Evolutionary conservation across 345 rosid genomes (phyloP).

Genomic region (Cardamine occulta): DNA sequence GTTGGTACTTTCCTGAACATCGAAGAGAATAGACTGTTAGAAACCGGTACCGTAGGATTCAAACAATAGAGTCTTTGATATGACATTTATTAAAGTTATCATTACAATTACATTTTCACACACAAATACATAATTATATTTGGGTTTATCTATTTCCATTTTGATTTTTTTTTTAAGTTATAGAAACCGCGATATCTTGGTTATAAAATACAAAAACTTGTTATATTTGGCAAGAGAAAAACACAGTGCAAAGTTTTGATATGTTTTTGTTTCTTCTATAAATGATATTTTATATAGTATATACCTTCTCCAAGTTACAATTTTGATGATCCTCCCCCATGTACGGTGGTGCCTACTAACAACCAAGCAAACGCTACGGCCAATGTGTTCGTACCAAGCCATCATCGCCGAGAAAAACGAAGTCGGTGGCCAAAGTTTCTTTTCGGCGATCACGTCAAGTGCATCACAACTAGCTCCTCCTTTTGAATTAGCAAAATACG

Average conservation of each 20-base stretch:
- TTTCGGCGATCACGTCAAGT: constrained; percentile 61
- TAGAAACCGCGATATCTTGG: too few species aligned
- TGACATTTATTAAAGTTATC: too few species aligned
- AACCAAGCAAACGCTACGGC: constrained; percentile 64
- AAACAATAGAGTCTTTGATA: neutral
- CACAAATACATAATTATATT: too few species aligned
- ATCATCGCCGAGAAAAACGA: constrained; percentile 61
- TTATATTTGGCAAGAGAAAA: too few species aligned
- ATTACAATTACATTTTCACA: too few species aligned
- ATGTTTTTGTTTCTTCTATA: too few species aligned
- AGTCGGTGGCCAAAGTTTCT: constrained; percentile 76
- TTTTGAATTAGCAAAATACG: constrained; percentile 50
- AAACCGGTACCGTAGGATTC: neutral
- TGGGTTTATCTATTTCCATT: too few species aligned
- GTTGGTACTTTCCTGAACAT: constrained; percentile 56
- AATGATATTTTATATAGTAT: too few species aligned
- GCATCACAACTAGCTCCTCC: constrained; percentile 52
- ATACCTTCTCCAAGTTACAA: constrained; percentile 58
- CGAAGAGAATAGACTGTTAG: neutral
- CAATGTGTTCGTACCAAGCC: constrained; percentile 87
- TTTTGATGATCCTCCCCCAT: constrained; percentile 71
- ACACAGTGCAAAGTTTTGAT: too few species aligned
- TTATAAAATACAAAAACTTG: too few species aligned
- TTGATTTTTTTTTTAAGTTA: too few species aligned
- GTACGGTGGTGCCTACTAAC: constrained; percentile 64